Conservation (phyloP, 306 rosid species). For the Mucuna pruriens region DNA sequence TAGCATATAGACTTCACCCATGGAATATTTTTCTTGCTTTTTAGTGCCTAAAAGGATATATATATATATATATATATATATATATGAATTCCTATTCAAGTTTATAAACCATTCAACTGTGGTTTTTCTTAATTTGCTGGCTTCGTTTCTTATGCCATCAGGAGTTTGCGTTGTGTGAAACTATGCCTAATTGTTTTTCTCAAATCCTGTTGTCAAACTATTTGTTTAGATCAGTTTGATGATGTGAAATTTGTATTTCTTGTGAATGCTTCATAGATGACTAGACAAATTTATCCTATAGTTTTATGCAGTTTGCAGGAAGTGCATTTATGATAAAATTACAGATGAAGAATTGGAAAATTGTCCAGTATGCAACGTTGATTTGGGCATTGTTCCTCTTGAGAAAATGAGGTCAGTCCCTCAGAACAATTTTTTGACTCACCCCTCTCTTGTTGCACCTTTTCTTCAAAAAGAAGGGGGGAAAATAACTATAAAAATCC, state of each 20-base stretch:
- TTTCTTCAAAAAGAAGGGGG: not conserved
- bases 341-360: constrained; percentile 61
- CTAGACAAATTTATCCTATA: not conserved
- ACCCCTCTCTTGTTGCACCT: not conserved
- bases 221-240: constrained; percentile 3
- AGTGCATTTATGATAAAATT: constrained; percentile 71
- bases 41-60: not conserved
- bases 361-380: constrained; percentile 74
- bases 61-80: too few species aligned
- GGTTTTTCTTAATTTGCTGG: not conserved
- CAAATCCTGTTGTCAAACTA: not conserved
- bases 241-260: constrained; percentile 4
- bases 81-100: not conserved
- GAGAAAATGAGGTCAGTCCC: constrained; percentile 71
- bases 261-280: not conserved
- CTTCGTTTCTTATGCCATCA: not conserved
- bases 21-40: not conserved
- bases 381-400: constrained; percentile 69
- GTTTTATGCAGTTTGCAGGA: constrained; percentile 82
- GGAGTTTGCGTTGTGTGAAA: not conserved
- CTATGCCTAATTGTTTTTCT: not conserved
- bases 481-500: not conserved
- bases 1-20: not conserved
- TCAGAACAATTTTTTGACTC: not conserved
- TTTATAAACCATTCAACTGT: not conserved